A percentile compares a stretch with the other conserved stretches of the same genome.
phyloP scores from a whole-genome alignment of 331 rosid genomes.

The Phaseolus coccineus region DNA sequence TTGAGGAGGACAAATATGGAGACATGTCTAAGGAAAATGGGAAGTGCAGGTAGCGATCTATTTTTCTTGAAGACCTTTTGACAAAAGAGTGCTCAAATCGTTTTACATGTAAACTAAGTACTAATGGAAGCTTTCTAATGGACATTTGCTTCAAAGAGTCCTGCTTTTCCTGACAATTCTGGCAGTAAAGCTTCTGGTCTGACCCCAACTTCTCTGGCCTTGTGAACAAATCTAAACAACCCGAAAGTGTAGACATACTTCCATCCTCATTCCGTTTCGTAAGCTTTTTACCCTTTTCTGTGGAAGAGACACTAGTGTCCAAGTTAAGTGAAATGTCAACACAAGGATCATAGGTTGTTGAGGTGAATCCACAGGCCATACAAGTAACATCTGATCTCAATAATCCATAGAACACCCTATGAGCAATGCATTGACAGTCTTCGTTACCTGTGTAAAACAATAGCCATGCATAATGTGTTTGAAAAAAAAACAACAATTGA shows the following conservation, averaged over 20 bases:
- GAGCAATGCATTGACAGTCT: slow-evolving; percentile 88
- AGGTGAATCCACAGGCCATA: slow-evolving; percentile 89
- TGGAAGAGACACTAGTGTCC: slow-evolving; percentile 46
- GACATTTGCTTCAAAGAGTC: slow-evolving; percentile 88
- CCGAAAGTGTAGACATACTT: slow-evolving; percentile 63
- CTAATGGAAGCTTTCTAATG: slow-evolving; percentile 79
- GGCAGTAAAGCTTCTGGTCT: slow-evolving; percentile 89
- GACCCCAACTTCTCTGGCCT: slow-evolving; percentile 94
- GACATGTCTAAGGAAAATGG: slow-evolving; percentile 85
- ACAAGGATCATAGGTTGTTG: slow-evolving; percentile 92
- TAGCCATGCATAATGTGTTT: slow-evolving; percentile 24
- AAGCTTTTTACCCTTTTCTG: slow-evolving; percentile 55
- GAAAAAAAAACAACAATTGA: slow-evolving; percentile 25
- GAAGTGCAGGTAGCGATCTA: slow-evolving; percentile 74
- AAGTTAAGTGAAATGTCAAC: slow-evolving; percentile 89
- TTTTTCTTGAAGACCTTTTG: slow-evolving; percentile 71
- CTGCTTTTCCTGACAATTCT: slow-evolving; percentile 72
- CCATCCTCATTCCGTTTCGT: slow-evolving; percentile 54
- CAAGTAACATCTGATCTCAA: slow-evolving; percentile 94
- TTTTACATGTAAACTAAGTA: slow-evolving; percentile 81
- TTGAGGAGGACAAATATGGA: slow-evolving; percentile 81
- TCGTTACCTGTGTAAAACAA: slow-evolving; percentile 60
- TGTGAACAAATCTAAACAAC: slow-evolving; percentile 89
- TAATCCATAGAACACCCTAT: slow-evolving; percentile 80
- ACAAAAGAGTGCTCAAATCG: slow-evolving; percentile 82